These are phyloP conservation scores for Bruguiera gymnorhiza DNA, from an alignment of 345 rosid genomes.

Conservation along the genomic window DNA sequence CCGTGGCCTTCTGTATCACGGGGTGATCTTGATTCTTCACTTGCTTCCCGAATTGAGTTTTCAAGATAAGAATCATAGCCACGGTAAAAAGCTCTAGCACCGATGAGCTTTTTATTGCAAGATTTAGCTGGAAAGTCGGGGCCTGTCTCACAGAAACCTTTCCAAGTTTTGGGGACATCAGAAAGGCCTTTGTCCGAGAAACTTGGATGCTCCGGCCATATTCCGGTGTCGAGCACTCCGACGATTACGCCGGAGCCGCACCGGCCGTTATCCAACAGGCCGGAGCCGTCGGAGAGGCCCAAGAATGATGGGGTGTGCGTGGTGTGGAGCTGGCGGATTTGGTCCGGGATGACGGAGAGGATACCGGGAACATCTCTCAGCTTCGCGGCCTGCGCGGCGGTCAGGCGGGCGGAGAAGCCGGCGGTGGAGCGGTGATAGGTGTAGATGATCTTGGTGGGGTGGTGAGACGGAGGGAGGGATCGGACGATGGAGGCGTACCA, in stretches of 20 bases:
- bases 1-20: conserved; percentile 91
- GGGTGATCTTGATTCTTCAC: conserved; percentile 58
- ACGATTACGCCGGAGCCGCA: conserved; percentile 69
- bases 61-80: conserved; percentile 49
- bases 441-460: conserved; percentile 55
- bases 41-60: conserved; percentile 35
- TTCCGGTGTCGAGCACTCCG: conserved; percentile 83
- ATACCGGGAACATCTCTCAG: conserved; percentile 49
- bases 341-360: conserved; percentile 64
- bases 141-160: conserved; percentile 59
- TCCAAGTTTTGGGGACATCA: conserved; percentile 57
- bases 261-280: conserved; percentile 65
- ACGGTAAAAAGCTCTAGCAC: conserved; percentile 64
- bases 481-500: conserved; percentile 66
- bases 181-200: conserved; percentile 50
- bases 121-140: conserved; percentile 58
- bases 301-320: conserved; percentile 74
- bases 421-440: conserved; percentile 52
- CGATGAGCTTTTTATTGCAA: conserved; percentile 75
- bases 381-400: conserved; percentile 41
- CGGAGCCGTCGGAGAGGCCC: conserved; percentile 51
- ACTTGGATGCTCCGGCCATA: conserved; percentile 79
- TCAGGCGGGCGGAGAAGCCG: conserved; percentile 82
- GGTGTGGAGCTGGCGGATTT: conserved; percentile 70
- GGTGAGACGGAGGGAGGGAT: conserved; percentile 58